phyloP scores from a whole-genome alignment of 257 asterid species.

The Solanum chmielewskii region DNA sequence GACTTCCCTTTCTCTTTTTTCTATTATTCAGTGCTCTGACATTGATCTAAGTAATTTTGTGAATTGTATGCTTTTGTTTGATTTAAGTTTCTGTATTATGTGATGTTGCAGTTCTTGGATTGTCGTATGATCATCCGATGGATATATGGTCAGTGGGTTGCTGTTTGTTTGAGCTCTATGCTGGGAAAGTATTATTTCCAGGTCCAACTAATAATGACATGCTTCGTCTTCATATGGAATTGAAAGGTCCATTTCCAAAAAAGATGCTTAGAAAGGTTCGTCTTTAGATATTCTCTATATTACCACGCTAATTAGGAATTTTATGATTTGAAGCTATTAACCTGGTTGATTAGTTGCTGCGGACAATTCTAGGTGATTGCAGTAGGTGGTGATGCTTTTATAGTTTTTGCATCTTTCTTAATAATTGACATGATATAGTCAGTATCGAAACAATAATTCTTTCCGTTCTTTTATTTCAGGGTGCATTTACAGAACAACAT shows the following conservation, averaged over 20 bases:
- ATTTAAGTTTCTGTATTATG: conserved; percentile 2
- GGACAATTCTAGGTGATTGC: background rate
- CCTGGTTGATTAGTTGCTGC: background rate
- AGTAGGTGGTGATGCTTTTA: background rate
- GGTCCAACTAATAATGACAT: conserved; percentile 90
- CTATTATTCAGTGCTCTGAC: background rate
- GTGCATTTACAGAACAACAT: conserved; percentile 73
- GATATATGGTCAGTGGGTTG: conserved; percentile 99
- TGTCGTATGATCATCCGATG: conserved; percentile 91
- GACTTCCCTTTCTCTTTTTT: background rate
- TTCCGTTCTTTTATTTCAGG: conserved; percentile 37
- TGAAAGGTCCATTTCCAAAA: conserved; percentile 90
- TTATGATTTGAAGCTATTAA: background rate
- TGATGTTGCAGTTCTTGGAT: conserved; percentile 60
- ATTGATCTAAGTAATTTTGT: background rate
- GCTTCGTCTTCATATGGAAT: conserved; percentile 98
- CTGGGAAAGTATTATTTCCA: conserved; percentile 93
- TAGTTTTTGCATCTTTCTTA: background rate
- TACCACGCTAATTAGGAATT: background rate
- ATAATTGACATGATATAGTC: background rate
- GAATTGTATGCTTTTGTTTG: background rate
- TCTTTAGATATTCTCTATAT: background rate
- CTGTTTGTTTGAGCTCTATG: conserved; percentile 90
- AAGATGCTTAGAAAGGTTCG: conserved; percentile 96
- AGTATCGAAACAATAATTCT: background rate